Conservation (phyloP, 2,329 filamentous ascomycete species). For the Dactylonectria macrodidyma region DNA sequence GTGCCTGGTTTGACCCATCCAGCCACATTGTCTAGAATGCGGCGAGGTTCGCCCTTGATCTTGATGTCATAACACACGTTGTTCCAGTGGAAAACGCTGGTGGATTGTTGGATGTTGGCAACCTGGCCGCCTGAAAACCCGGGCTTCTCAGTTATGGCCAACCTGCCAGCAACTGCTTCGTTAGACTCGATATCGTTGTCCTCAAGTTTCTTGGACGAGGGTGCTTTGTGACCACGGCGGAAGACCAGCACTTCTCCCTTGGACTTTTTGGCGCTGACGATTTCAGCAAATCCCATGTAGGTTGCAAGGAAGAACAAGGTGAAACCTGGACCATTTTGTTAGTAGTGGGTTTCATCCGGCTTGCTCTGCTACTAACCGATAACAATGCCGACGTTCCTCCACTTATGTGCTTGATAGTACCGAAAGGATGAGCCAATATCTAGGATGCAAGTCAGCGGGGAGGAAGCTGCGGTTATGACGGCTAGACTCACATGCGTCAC, state of each 20-base stretch:
- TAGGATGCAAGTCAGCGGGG: too few relatives aligned
- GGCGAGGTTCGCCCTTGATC: constrained; percentile 80
- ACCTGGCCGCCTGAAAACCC: constrained; percentile 18
- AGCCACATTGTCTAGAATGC: constrained; percentile 85
- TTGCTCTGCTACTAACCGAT: constrained; percentile 49
- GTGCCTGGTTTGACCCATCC: constrained; percentile 94
- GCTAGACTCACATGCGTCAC: constrained; percentile 54
- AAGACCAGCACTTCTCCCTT: constrained; percentile 75
- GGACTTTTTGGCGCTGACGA: constrained; percentile 63
- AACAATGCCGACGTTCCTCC: constrained; percentile 71
- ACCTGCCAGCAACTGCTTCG: constrained; percentile 13
- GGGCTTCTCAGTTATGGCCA: constrained; percentile 33
- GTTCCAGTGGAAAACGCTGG: constrained; percentile 85
- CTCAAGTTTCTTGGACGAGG: background rate
- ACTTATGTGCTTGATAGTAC: constrained; percentile 64
- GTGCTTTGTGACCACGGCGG: constrained; percentile 57
- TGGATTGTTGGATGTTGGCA: constrained; percentile 64
- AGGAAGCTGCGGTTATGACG: too few relatives aligned
- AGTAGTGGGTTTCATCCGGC: too few relatives aligned
- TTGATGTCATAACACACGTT: constrained; percentile 81
- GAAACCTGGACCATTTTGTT: constrained; percentile 47
- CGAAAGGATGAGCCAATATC: constrained; percentile 58
- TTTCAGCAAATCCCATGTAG: constrained; percentile 67
- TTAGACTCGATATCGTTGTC: constrained; percentile 35
- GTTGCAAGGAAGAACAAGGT: constrained; percentile 61